Evolutionary conservation across 2,329 filamentous ascomycete species (phyloP).

Genomic region (Talaromyces funiculosus): DNA sequence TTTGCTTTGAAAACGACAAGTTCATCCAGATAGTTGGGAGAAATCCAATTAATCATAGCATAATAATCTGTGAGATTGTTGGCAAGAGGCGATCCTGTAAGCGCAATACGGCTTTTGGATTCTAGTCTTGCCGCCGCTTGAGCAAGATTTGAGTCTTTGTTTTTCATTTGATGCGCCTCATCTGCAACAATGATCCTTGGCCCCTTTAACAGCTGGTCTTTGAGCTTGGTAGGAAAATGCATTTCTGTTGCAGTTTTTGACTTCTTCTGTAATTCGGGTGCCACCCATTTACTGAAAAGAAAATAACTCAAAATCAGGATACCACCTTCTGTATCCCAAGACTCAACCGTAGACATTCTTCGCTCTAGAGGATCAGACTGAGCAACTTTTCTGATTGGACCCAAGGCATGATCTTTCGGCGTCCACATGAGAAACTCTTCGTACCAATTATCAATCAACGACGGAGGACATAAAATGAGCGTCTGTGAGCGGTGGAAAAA

Average conservation of each 20-base stretch:
- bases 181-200: slow-evolving; percentile 76
- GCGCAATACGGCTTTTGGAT: slow-evolving; percentile 67
- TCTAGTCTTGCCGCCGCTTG: slow-evolving; percentile 53
- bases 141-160: slow-evolving; percentile 50
- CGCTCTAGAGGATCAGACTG: slow-evolving; percentile 25
- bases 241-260: slow-evolving; percentile 24
- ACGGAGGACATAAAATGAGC: slow-evolving; percentile 69
- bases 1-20: slow-evolving; percentile 60
- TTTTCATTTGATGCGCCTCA: slow-evolving; percentile 78
- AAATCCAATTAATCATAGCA: slow-evolving; percentile 82
- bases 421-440: slow-evolving; percentile 72
- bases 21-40: slow-evolving; percentile 69
- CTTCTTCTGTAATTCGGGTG: slow-evolving; percentile 32
- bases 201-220: slow-evolving; percentile 50
- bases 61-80: slow-evolving; percentile 83
- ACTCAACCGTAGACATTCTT: slow-evolving; percentile 46
- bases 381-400: slow-evolving; percentile 53
- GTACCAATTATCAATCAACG: slow-evolving; percentile 73
- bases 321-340: slow-evolving; percentile 63
- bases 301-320: slow-evolving; percentile 71
- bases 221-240: slow-evolving; percentile 32
- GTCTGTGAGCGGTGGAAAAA: slow-evolving; percentile 58
- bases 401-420: slow-evolving; percentile 49
- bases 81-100: slow-evolving; percentile 80
- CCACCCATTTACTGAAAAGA: slow-evolving; percentile 54